These are phyloP conservation scores for Solanum chacoense DNA, from an alignment of 305 asterid species.

Conservation along the genomic window DNA sequence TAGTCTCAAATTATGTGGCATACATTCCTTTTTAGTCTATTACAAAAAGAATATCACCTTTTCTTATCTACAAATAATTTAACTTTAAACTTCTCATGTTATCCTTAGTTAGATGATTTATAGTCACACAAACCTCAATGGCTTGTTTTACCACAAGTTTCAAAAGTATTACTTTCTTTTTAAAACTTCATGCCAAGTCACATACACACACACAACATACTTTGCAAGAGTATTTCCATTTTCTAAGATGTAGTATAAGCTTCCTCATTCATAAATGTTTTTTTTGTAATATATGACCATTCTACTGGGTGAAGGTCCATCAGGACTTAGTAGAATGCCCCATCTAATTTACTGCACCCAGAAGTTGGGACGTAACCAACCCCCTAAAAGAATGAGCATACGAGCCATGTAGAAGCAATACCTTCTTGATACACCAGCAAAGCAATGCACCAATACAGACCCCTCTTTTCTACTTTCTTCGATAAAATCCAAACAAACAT, in stretches of 20 bases:
- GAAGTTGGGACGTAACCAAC: not conserved
- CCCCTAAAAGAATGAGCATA: not conserved
- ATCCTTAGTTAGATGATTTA: not conserved
- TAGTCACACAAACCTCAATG: not conserved
- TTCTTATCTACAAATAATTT: not conserved
- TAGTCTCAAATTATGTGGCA: not conserved
- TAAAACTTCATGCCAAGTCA: not conserved
- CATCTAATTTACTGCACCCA: not conserved
- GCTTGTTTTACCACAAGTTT: not conserved
- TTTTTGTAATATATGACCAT: not conserved
- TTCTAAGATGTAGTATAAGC: not conserved
- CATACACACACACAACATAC: not conserved
- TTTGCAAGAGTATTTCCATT: not conserved
- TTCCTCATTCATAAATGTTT: not conserved
- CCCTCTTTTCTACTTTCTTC: slow-evolving; percentile 77
- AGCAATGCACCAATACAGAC: slow-evolving; percentile 84
- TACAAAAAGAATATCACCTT: not conserved
- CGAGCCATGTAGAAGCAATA: slow-evolving; percentile 10
- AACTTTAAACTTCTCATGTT: not conserved
- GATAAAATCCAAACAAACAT: slow-evolving; percentile 80
- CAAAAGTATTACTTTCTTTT: not conserved
- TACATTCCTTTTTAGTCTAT: not conserved
- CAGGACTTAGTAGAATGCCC: not conserved
- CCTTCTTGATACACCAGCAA: slow-evolving; percentile 99
- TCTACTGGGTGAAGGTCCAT: not conserved